phyloP scores from a whole-genome alignment of 208 protist species.

The Strigomonas galati region DNA sequence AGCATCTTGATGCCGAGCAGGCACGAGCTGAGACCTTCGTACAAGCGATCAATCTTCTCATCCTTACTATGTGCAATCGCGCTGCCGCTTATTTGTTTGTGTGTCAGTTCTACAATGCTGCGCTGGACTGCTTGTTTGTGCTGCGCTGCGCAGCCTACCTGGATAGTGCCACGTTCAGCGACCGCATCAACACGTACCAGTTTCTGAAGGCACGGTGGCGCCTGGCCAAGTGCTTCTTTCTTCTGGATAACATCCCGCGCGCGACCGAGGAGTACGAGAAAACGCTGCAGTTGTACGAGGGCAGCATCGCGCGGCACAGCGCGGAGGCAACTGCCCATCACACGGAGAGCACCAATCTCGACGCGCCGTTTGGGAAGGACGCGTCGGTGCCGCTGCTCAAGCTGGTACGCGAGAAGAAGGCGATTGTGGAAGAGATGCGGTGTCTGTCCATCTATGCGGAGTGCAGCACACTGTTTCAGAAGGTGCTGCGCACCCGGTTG shows the following conservation, averaged over 20 bases:
- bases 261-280: constrained; percentile 51
- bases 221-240: constrained; percentile 56
- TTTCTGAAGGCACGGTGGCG: constrained; percentile 68
- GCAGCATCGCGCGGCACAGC: not conserved
- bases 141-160: constrained; percentile 20
- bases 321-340: not conserved
- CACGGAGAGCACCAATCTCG: not conserved
- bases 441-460: too few relatives aligned
- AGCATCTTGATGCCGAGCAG: too few relatives aligned
- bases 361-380: not conserved
- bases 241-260: constrained; percentile 20
- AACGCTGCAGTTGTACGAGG: constrained; percentile 31
- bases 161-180: not conserved
- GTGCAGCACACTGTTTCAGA: too few relatives aligned
- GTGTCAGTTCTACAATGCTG: constrained; percentile 49
- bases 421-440: too few relatives aligned
- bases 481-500: too few relatives aligned
- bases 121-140: constrained; percentile 67
- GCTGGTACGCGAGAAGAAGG: not conserved
- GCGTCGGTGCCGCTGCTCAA: not conserved
- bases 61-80: constrained; percentile 60
- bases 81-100: constrained; percentile 65
- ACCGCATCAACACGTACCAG: constrained; percentile 16
- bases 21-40: constrained; percentile 28
- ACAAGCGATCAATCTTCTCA: constrained; percentile 16